A percentile compares a stretch with the other conserved stretches of the same genome.
phyloP scores from a whole-genome alignment of 352 stramenopile species.

The Phytophthora pini region DNA sequence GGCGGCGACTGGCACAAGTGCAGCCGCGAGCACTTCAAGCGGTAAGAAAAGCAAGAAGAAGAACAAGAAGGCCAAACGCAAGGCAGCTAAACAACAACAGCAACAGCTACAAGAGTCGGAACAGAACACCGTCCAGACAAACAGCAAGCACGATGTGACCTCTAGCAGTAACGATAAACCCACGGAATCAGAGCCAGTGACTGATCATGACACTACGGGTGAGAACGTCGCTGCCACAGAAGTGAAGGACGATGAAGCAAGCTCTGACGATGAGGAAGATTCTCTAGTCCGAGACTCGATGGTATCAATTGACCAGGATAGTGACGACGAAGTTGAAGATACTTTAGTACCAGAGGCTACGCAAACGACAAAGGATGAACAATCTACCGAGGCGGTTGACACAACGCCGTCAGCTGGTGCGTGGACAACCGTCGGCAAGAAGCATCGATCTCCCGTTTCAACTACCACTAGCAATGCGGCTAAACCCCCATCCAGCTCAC shows the following conservation, averaged over 20 bases:
- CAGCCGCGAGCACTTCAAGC: slow-evolving; percentile 3
- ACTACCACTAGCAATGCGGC: slow-evolving; percentile 10
- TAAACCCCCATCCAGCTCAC: slow-evolving; percentile 7
- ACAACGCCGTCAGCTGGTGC: slow-evolving; percentile 34
- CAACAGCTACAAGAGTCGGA: slow-evolving; percentile 27
- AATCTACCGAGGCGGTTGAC: slow-evolving; percentile 1
- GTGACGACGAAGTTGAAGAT: slow-evolving; percentile 21
- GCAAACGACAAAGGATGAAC: slow-evolving; percentile 2
- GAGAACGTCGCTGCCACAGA: neutral
- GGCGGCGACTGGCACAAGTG: slow-evolving; percentile 7
- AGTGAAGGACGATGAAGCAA: slow-evolving; percentile 26
- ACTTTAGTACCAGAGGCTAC: slow-evolving; percentile 6
- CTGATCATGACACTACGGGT: neutral
- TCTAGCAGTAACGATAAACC: neutral
- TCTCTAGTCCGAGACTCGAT: slow-evolving; percentile 10
- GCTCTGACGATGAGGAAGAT: slow-evolving; percentile 35
- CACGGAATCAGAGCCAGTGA: neutral
- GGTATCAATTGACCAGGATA: slow-evolving; percentile 20
- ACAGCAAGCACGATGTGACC: slow-evolving; percentile 6
- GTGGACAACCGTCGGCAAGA: slow-evolving; percentile 81
- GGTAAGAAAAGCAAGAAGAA: slow-evolving; percentile 78
- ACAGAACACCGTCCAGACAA: slow-evolving; percentile 1
- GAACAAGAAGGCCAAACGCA: slow-evolving; percentile 76
- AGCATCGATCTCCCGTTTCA: slow-evolving; percentile 45
- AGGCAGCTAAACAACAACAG: slow-evolving; percentile 42